Base-by-base conservation (phyloP, 2,329 filamentous ascomycete genomes). In the Cladorrhinum sp. region DNA sequence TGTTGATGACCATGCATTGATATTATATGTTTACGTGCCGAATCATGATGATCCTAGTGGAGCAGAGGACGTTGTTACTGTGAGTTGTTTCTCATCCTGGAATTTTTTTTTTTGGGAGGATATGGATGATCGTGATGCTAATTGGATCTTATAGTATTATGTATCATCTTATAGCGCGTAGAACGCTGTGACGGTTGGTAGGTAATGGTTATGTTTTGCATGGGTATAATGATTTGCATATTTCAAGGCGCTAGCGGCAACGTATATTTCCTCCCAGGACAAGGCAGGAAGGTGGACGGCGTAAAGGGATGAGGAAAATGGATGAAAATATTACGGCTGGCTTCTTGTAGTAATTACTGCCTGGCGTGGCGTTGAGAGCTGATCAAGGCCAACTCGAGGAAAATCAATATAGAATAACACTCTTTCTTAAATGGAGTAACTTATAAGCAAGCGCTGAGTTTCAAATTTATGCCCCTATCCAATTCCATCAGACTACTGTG, bases 21-120 rank as follows among this genome's bases (percentile, higher is more conserved):
- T 95, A 45, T 77, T 95, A 24, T 95, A 95, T 70, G 91, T 95
- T 2, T 95, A 92, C 68, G 80, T 95, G 29, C 82, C 88, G 13
- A 84, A 87, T 66, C 86, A 87, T 56, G 89, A 92, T 60, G 86
- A 88, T 69, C 81, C 80, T 2, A 73, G 75, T 1, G 24, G 22
- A 10, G 82, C 81, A 1, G 87, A 90, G 23, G 88, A 91, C 68
- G 89, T 93, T 27, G 79, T 95, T 59, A 93, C 91, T 50, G 89
- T 91, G 76, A 74, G 84, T 75, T n/a, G 10, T 6, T 61, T 24
- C 22, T 45, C 29, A 45, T 12, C 22, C 45, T 58, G 38, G 58
- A 50, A 13, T 57, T 51, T 18, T 50, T 12, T 13, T 10, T 5
- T n/a, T 45, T 55, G 18, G 38, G 4, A 10, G 50, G 20, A 56